Conservation (phyloP, 495 filamentous ascomycete genomes). For the Penicillium bialowiezense region DNA sequence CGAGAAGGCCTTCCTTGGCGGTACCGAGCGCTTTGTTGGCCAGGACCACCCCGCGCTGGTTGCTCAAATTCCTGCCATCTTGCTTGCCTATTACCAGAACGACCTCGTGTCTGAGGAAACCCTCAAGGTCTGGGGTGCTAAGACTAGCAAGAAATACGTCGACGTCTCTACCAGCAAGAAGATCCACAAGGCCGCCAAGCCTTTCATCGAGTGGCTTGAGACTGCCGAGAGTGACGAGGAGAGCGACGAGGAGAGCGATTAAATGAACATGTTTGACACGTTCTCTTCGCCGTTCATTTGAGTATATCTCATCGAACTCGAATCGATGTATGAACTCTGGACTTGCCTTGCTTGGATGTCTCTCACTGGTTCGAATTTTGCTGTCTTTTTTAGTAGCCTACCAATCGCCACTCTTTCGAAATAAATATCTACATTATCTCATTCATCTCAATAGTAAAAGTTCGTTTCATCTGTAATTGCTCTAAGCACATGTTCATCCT, state of each 20-base stretch:
- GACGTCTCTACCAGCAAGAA: slow-evolving; percentile 87
- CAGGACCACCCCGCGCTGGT: slow-evolving; percentile 77
- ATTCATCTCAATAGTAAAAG: too few relatives aligned
- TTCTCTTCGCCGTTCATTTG: not conserved
- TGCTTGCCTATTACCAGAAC: slow-evolving; percentile 82
- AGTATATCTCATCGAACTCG: not conserved
- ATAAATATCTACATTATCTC: too few relatives aligned
- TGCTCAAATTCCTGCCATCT: slow-evolving; percentile 75
- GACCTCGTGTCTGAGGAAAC: slow-evolving; percentile 85
- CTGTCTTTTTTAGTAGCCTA: slow-evolving; percentile 18
- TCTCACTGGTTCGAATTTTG: too few relatives aligned
- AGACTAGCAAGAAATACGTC: slow-evolving; percentile 97
- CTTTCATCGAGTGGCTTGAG: slow-evolving; percentile 91
- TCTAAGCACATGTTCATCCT: too few relatives aligned
- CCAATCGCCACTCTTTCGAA: slow-evolving; percentile 26
- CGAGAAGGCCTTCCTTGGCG: slow-evolving; percentile 96
- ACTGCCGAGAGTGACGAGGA: slow-evolving; percentile 85
- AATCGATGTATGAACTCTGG: not conserved
- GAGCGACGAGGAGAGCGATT: slow-evolving; percentile 51
- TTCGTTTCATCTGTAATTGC: too few relatives aligned
- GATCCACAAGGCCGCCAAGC: slow-evolving; percentile 90
- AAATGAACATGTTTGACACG: slow-evolving; percentile 1
- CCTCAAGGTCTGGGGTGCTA: slow-evolving; percentile 84
- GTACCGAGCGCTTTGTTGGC: slow-evolving; percentile 88
- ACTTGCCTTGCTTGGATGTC: too few relatives aligned